Conservation (phyloP, 2,329 filamentous ascomycete genomes). For the Lachnellula arida region DNA sequence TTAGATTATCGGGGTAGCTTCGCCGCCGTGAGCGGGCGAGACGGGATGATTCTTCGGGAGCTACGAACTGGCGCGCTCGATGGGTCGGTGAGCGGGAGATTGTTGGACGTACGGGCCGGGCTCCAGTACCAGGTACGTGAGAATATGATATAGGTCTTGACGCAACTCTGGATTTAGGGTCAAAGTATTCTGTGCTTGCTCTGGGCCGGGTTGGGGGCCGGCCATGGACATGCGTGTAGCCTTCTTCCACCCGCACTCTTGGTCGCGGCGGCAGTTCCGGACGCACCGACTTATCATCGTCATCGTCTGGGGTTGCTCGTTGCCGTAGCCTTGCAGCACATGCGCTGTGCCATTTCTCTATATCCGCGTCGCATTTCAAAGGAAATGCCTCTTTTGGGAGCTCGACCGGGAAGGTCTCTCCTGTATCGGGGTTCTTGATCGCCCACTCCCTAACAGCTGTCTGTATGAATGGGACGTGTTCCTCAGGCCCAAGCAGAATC, state of each 20-base stretch:
- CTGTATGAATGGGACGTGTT: slow-evolving; percentile 81
- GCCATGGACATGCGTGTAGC: slow-evolving; percentile 29
- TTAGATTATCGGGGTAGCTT: slow-evolving; percentile 28
- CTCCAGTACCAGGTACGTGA: slow-evolving; percentile 18
- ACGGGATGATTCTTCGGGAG: slow-evolving; percentile 33
- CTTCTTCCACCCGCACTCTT: slow-evolving; percentile 25
- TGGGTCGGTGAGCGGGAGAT: slow-evolving; percentile 29
- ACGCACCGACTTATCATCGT: slow-evolving; percentile 26
- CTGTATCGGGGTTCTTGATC: slow-evolving; percentile 69
- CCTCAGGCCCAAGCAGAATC: slow-evolving; percentile 78
- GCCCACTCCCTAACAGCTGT: slow-evolving; percentile 73
- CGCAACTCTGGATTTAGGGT: slow-evolving; percentile 10
- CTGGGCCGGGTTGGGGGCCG: slow-evolving; percentile 14
- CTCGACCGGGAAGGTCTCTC: slow-evolving; percentile 59
- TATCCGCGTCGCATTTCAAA: slow-evolving; percentile 66
- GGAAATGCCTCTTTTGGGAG: slow-evolving; percentile 65
- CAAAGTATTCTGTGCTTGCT: slow-evolving; percentile 19
- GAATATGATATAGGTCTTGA: slow-evolving; percentile 21
- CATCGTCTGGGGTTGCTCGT: slow-evolving; percentile 42
- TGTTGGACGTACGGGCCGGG: slow-evolving; percentile 23
- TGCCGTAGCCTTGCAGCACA: slow-evolving; percentile 67
- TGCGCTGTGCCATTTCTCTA: slow-evolving; percentile 78
- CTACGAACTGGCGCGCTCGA: slow-evolving; percentile 37
- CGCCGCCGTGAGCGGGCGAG: slow-evolving; percentile 20
- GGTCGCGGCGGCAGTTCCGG: slow-evolving; percentile 27